Evolutionary conservation across 306 rosid genomes (phyloP).

Genomic region (Ceratonia siliqua): DNA sequence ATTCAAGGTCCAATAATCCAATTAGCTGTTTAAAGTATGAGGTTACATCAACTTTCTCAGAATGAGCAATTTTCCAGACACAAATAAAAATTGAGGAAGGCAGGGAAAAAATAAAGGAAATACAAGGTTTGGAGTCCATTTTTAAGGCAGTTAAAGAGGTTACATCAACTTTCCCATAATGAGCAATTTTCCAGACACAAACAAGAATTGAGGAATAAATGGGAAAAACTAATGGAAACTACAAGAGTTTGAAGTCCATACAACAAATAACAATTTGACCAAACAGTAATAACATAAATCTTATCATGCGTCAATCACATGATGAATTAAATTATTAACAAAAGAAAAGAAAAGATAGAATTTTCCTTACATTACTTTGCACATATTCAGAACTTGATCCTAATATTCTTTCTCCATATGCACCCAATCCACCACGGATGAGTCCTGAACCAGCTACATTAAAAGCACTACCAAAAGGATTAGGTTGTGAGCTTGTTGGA

Average conservation of each 20-base stretch:
- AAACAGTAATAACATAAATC: neutral
- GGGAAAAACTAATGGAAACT: neutral
- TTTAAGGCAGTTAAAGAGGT: neutral
- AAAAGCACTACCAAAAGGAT: slow-evolving; percentile 72
- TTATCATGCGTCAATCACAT: slow-evolving; percentile 36
- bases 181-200: slow-evolving; percentile 4
- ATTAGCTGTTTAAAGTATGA: neutral
- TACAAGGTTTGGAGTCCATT: neutral
- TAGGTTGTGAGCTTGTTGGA: slow-evolving; percentile 54
- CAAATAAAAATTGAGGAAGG: neutral
- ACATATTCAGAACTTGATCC: slow-evolving; percentile 86
- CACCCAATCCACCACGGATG: slow-evolving; percentile 84
- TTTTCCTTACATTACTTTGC: slow-evolving; percentile 78
- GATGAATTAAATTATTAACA: neutral
- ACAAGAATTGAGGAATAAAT: neutral
- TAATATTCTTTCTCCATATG: slow-evolving; percentile 77
- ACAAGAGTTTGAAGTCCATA: neutral
- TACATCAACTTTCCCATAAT: neutral
- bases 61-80: neutral
- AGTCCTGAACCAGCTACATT: slow-evolving; percentile 79
- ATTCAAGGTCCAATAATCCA: neutral
- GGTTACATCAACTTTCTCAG: neutral
- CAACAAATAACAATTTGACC: neutral
- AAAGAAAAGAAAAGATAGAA: slow-evolving; percentile 23
- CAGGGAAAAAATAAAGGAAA: neutral